These are phyloP conservation scores for Amylocystis lapponica DNA, from an alignment of 768 basidiomycete genomes.

Conservation along the genomic window DNA sequence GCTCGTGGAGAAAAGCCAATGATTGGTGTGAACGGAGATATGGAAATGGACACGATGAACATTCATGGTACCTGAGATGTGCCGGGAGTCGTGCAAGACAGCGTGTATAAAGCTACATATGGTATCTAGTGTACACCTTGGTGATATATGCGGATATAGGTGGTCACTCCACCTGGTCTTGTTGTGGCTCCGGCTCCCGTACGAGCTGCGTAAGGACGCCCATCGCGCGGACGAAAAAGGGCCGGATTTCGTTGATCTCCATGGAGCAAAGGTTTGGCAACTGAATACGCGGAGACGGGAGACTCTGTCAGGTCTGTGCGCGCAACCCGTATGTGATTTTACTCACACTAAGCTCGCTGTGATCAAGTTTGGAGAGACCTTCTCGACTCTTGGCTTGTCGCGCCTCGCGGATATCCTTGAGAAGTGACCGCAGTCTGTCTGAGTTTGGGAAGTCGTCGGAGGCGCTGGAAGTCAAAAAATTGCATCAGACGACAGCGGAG, in stretches of 20 bases:
- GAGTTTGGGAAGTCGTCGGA: slow-evolving; percentile 85
- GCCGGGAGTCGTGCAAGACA: background rate
- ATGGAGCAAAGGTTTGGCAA: slow-evolving; percentile 81
- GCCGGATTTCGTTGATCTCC: slow-evolving; percentile 93
- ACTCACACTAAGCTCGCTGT: slow-evolving; percentile 74
- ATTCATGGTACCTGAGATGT: background rate
- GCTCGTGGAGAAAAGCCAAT: slow-evolving; percentile 20
- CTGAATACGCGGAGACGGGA: slow-evolving; percentile 32
- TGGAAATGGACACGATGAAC: background rate
- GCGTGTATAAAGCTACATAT: background rate
- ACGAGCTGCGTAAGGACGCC: slow-evolving; percentile 56
- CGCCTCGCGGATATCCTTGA: slow-evolving; percentile 95
- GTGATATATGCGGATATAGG: no score
- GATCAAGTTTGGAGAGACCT: slow-evolving; percentile 75
- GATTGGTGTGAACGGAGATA: background rate
- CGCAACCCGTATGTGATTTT: background rate
- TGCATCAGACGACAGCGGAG: background rate
- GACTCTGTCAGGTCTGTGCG: background rate
- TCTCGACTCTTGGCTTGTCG: slow-evolving; percentile 90
- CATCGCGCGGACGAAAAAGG: slow-evolving; percentile 85
- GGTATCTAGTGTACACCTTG: slow-evolving; percentile 7
- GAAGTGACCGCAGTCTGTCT: slow-evolving; percentile 75
- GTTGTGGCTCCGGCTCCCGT: slow-evolving; percentile 16
- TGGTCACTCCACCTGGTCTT: background rate
- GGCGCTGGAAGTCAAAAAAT: slow-evolving; percentile 47